Evolutionary conservation across 2,329 filamentous ascomycete genomes (phyloP).

Genomic region (Didymella sp.): DNA sequence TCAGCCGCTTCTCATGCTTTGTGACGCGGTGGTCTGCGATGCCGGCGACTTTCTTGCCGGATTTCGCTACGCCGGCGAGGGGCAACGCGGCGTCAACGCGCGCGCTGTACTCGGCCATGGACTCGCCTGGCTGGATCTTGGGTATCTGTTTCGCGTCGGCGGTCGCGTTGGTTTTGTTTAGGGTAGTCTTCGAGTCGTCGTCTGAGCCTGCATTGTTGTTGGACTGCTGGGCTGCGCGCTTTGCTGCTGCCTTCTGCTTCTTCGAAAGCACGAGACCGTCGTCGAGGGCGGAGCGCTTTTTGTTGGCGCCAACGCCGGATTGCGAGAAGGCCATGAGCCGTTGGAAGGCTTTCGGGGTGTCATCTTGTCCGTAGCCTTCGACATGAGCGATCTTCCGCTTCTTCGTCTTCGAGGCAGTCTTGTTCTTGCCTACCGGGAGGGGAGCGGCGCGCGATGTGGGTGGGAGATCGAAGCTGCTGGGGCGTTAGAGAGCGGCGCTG

Average conservation of each 20-base stretch:
- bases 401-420: slow-evolving; percentile 44
- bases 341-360: slow-evolving; percentile 87
- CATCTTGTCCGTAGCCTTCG: slow-evolving; percentile 68
- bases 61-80: slow-evolving; percentile 68
- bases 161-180: slow-evolving; percentile 35
- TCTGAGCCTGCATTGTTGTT: not conserved
- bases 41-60: slow-evolving; percentile 69
- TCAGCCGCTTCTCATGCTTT: slow-evolving; percentile 82
- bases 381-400: slow-evolving; percentile 52
- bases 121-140: slow-evolving; percentile 80
- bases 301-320: slow-evolving; percentile 54
- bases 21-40: slow-evolving; percentile 72
- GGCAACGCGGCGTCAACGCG: slow-evolving; percentile 87
- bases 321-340: slow-evolving; percentile 79
- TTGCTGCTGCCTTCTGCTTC: slow-evolving; percentile 55
- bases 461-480: slow-evolving; percentile 65
- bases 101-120: slow-evolving; percentile 78
- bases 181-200: slow-evolving; percentile 5
- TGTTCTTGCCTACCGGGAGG: slow-evolving; percentile 60
- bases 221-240: slow-evolving; percentile 14
- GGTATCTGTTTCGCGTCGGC: slow-evolving; percentile 20
- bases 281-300: slow-evolving; percentile 68
- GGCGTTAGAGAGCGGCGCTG: slow-evolving; percentile 48
- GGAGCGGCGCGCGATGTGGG: slow-evolving; percentile 66
- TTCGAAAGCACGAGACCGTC: slow-evolving; percentile 64